Evolutionary conservation across 2,329 filamentous ascomycete species (phyloP).

Genomic region (Phialophora chinensis): DNA sequence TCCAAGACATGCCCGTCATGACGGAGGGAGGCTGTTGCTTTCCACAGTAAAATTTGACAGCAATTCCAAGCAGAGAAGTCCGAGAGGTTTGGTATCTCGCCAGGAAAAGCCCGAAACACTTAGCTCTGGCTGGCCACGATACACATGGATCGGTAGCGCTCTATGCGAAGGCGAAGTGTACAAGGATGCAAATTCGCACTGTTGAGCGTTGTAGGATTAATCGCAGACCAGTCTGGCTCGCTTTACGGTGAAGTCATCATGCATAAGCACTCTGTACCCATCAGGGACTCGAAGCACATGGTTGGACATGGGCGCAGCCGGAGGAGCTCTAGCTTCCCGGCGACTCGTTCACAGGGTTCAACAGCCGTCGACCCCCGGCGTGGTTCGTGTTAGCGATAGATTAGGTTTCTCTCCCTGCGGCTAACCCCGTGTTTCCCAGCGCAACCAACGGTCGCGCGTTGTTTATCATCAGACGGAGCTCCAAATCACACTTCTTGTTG

Average conservation of each 20-base stretch:
- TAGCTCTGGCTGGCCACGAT: too few species aligned
- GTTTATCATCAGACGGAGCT: slow-evolving; percentile 27
- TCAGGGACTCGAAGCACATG: neutral
- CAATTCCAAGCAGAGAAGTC: neutral
- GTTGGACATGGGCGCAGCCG: slow-evolving; percentile 1
- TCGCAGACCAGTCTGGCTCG: neutral
- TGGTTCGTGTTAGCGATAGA: slow-evolving; percentile 11
- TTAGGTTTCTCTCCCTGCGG: slow-evolving; percentile 1
- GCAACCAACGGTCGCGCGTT: slow-evolving; percentile 32
- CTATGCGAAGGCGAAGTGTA: neutral
- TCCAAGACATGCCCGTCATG: neutral
- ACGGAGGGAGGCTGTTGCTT: neutral
- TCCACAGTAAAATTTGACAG: too few species aligned
- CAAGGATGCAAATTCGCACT: neutral
- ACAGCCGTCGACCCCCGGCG: slow-evolving; percentile 9
- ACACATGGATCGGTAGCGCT: too few species aligned
- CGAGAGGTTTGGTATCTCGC: neutral
- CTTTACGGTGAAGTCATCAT: neutral
- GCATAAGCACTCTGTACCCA: neutral
- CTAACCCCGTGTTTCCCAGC: slow-evolving; percentile 28
- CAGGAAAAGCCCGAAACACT: too few species aligned
- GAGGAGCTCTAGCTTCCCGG: slow-evolving; percentile 14
- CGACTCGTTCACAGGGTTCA: slow-evolving; percentile 3
- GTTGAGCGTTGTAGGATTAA: neutral
- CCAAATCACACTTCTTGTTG: slow-evolving; percentile 18